Percentiles rank a stretch among this genome's conserved stretches.
These are phyloP conservation scores for Prunus campanulata DNA, from an alignment of 306 rosid species.

Conservation along the genomic window DNA sequence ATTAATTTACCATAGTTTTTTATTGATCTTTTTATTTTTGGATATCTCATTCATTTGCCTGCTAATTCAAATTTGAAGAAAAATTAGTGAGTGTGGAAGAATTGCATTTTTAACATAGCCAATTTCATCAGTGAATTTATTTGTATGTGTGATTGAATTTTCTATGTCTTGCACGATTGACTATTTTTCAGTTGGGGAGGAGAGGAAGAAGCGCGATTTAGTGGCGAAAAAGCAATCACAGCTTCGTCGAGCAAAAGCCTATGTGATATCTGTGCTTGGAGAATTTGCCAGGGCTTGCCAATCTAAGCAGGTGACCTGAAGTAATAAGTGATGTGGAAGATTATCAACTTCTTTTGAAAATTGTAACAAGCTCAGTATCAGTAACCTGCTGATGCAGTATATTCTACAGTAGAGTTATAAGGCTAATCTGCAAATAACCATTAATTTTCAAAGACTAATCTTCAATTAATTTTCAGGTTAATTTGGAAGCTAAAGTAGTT, in stretches of 20 bases:
- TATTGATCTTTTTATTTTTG: not conserved
- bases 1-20: not conserved
- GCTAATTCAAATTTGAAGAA: too few relatives aligned
- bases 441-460: slow-evolving; percentile 22
- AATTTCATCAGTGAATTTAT: not conserved
- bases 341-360: not conserved
- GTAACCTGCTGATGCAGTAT: not conserved
- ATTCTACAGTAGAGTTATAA: not conserved
- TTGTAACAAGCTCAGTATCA: not conserved
- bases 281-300: slow-evolving; percentile 71
- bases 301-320: slow-evolving; percentile 60
- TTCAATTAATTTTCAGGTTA: slow-evolving; percentile 44
- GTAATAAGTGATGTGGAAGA: not conserved
- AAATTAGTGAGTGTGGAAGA: not conserved
- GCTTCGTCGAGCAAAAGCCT: slow-evolving; percentile 80
- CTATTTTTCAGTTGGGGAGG: slow-evolving; percentile 41
- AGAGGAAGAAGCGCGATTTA: slow-evolving; percentile 43
- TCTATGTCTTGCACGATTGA: not conserved
- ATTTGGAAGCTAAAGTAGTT: slow-evolving; percentile 83
- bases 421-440: slow-evolving; percentile 9
- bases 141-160: not conserved
- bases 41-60: not conserved
- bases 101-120: not conserved
- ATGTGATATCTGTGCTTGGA: slow-evolving; percentile 83
- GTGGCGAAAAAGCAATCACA: slow-evolving; percentile 44